phyloP scores from a whole-genome alignment of 805 yeast species.

The Zygoascus ofunaensis region DNA sequence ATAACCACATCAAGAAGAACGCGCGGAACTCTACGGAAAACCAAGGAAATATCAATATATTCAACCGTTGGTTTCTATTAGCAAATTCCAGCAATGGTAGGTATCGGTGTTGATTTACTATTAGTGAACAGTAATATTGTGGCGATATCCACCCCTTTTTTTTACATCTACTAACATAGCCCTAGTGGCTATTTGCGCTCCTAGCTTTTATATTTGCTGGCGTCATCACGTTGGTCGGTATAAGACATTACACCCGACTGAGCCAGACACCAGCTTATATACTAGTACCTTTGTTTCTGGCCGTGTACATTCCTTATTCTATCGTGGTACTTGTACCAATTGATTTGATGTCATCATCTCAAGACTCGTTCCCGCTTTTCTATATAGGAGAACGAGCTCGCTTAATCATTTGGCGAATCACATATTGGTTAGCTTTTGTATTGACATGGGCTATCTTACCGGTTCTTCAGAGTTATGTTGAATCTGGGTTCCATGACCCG shows the following conservation, averaged over 20 bases:
- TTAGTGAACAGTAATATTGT: no score
- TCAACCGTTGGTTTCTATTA: no score
- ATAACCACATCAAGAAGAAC: no score
- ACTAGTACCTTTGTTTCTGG: slow-evolving; percentile 40
- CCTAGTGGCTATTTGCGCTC: slow-evolving; percentile 17
- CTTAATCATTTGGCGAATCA: slow-evolving; percentile 57
- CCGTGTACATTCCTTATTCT: slow-evolving; percentile 68
- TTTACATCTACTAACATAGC: no score
- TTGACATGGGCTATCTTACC: slow-evolving; percentile 75
- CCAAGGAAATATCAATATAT: no score
- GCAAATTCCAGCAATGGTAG: no score
- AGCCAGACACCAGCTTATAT: slow-evolving; percentile 35
- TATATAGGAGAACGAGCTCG: slow-evolving; percentile 41
- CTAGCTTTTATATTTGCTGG: slow-evolving; percentile 24
- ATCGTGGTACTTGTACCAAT: slow-evolving; percentile 65
- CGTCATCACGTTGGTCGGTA: slow-evolving; percentile 28
- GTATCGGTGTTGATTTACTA: no score
- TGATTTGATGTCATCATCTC: slow-evolving; percentile 53
- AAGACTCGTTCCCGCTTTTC: slow-evolving; percentile 34
- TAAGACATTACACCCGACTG: slow-evolving; percentile 32
- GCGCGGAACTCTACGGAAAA: no score
- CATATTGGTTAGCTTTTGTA: slow-evolving; percentile 74
- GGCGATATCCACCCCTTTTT: no score
- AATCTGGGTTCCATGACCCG: slow-evolving; percentile 55
- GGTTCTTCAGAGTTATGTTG: slow-evolving; percentile 59